These are phyloP conservation scores for Candida berthetii DNA, from an alignment of 805 yeast species.

Conservation along the genomic window DNA sequence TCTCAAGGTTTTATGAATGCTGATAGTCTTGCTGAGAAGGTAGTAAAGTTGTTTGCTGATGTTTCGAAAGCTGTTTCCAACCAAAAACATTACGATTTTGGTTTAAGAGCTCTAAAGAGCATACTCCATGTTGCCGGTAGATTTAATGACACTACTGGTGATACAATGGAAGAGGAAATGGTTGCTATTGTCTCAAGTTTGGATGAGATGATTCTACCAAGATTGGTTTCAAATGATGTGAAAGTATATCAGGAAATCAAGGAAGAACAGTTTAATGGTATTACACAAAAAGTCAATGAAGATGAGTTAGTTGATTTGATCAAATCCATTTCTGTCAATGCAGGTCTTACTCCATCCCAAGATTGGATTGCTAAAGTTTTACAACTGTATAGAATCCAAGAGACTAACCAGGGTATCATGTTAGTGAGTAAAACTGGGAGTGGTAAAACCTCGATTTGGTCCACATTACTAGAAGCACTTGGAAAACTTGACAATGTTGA, in stretches of 20 bases:
- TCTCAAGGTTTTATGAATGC: slow-evolving; percentile 66
- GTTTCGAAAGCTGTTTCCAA: slow-evolving; percentile 35
- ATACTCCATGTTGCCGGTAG: slow-evolving; percentile 55
- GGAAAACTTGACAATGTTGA: slow-evolving; percentile 28
- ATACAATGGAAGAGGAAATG: slow-evolving; percentile 17
- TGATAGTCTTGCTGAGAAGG: slow-evolving; percentile 30
- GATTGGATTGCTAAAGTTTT: slow-evolving; percentile 47
- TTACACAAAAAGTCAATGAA: slow-evolving; percentile 17
- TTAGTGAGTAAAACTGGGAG: slow-evolving; percentile 70
- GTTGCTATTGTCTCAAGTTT: slow-evolving; percentile 44
- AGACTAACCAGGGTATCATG: slow-evolving; percentile 72
- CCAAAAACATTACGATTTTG: slow-evolving; percentile 87
- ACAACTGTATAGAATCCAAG: slow-evolving; percentile 59
- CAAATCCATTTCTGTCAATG: slow-evolving; percentile 18
- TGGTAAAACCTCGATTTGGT: slow-evolving; percentile 63
- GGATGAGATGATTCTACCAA: slow-evolving; percentile 61
- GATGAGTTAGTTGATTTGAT: slow-evolving; percentile 21
- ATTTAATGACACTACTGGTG: slow-evolving; percentile 24
- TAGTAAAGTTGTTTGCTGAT: slow-evolving; percentile 49
- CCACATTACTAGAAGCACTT: slow-evolving; percentile 39
- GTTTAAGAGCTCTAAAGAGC: slow-evolving; percentile 73
- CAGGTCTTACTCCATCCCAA: slow-evolving; percentile 27
- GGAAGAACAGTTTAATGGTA: slow-evolving; percentile 20
- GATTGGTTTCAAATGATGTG: slow-evolving; percentile 51
- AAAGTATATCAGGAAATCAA: slow-evolving; percentile 24